Percentiles rank a stretch among this genome's conserved stretches.
Evolutionary conservation across 192 early-diverging fungal species (phyloP).

Genomic region (Coemansia sp.): DNA sequence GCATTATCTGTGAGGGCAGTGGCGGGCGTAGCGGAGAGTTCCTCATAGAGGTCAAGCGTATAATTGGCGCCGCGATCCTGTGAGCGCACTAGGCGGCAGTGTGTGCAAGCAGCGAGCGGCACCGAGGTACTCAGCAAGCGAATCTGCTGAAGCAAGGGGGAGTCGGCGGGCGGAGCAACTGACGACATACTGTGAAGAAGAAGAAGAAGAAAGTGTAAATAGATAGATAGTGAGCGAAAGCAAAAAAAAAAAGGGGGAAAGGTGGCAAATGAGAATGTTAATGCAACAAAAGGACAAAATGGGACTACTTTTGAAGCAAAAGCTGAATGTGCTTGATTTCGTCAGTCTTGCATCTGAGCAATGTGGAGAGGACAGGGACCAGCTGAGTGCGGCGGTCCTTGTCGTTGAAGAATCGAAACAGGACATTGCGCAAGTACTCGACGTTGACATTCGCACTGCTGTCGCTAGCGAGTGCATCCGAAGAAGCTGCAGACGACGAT

Average conservation of each 20-base stretch:
- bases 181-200: neutral
- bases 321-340: slow-evolving; percentile 60
- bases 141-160: neutral
- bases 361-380: slow-evolving; percentile 64
- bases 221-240: neutral
- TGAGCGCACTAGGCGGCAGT: slow-evolving; percentile 26
- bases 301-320: slow-evolving; percentile 16
- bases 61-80: neutral
- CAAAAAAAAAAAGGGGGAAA: neutral
- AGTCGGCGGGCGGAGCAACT: neutral
- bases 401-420: slow-evolving; percentile 57
- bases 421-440: slow-evolving; percentile 56
- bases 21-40: neutral
- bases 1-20: neutral
- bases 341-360: slow-evolving; percentile 65
- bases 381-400: slow-evolving; percentile 62
- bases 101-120: slow-evolving; percentile 18
- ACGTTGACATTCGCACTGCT: slow-evolving; percentile 35
- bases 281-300: neutral
- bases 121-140: slow-evolving; percentile 6
- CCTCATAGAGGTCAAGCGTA: slow-evolving; percentile 15
- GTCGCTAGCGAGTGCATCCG: neutral
- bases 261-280: neutral
- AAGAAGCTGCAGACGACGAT: slow-evolving; percentile 11
- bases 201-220: neutral